Percentiles rank a stretch among this genome's conserved stretches.
Conservation (phyloP, 257 asterid genomes). For the Hygrophila difformis region DNA sequence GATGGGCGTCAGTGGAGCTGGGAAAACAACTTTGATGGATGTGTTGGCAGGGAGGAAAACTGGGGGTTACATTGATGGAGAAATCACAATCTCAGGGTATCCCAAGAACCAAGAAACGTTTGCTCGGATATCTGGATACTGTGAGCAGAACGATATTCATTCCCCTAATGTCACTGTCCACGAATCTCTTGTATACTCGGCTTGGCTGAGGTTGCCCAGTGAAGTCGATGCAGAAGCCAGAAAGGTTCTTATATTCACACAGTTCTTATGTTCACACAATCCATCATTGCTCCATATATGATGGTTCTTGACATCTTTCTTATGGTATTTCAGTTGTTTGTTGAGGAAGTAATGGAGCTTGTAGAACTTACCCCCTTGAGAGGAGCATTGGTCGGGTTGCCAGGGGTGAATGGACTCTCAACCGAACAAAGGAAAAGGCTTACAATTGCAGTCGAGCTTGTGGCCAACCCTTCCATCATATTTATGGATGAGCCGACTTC, state of each 20-base stretch:
- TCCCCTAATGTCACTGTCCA: constrained; percentile 67
- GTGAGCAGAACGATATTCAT: constrained; percentile 79
- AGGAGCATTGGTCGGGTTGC: constrained; percentile 56
- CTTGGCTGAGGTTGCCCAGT: constrained; percentile 59
- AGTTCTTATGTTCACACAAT: too few species aligned
- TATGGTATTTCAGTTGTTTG: constrained; percentile 57
- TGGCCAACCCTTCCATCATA: constrained; percentile 75
- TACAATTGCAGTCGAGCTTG: constrained; percentile 75
- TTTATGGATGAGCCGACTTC: constrained; percentile 90
- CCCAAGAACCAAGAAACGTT: constrained; percentile 71
- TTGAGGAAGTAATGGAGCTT: constrained; percentile 76
- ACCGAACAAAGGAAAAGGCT: constrained; percentile 80
- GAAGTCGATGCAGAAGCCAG: constrained; percentile 36
- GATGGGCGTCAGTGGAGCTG: constrained; percentile 90
- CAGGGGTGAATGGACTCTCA: constrained; percentile 67
- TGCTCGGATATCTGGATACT: constrained; percentile 67
- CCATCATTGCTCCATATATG: too few species aligned
- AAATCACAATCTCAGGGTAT: constrained; percentile 56
- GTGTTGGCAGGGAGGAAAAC: constrained; percentile 78
- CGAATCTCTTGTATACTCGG: constrained; percentile 64
- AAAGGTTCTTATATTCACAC: constrained; percentile 15
- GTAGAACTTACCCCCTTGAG: constrained; percentile 56
- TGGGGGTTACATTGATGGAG: constrained; percentile 66
- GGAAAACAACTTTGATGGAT: constrained; percentile 81
- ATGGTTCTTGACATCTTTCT: not conserved